Percentiles rank a stretch among this genome's conserved stretches.
Conservation (phyloP, 148 eudicot species). For the Linanthus parryae region DNA sequence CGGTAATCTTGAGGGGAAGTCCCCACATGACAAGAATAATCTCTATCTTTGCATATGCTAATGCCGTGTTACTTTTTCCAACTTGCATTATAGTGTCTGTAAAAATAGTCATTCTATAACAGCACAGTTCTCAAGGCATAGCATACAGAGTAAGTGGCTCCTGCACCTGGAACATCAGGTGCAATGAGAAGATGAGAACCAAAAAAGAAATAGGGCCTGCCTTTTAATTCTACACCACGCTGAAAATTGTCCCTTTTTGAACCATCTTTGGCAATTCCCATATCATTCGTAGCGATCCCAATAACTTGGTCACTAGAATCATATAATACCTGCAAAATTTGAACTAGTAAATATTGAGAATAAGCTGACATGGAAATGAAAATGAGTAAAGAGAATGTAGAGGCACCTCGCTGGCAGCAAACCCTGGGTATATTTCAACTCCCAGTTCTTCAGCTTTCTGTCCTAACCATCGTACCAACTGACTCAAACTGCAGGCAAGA, state of each 20-base stretch:
- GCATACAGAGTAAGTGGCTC: too few relatives aligned
- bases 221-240: constrained; percentile 91
- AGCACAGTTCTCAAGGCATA: too few relatives aligned
- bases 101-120: too few relatives aligned
- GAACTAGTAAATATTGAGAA: too few relatives aligned
- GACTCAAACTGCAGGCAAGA: constrained; percentile 94
- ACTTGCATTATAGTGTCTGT: too few relatives aligned
- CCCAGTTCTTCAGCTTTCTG: constrained; percentile 95
- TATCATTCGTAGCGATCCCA: constrained; percentile 93
- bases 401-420: constrained; percentile 97
- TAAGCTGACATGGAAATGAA: too few relatives aligned
- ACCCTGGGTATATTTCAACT: constrained; percentile 94
- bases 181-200: background rate
- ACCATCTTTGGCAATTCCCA: constrained; percentile 89
- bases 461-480: constrained; percentile 88
- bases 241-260: constrained; percentile 75
- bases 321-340: constrained; percentile 59
- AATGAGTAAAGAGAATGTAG: constrained; percentile 9
- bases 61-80: too few relatives aligned
- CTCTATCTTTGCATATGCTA: too few relatives aligned
- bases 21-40: too few relatives aligned
- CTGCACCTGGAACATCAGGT: too few relatives aligned
- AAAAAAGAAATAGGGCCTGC: constrained; percentile 20
- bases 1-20: too few relatives aligned
- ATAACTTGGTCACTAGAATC: constrained; percentile 57